phyloP scores from a whole-genome alignment of 371 early-diverging fungal species.

The Saksenaea vasiformis region DNA sequence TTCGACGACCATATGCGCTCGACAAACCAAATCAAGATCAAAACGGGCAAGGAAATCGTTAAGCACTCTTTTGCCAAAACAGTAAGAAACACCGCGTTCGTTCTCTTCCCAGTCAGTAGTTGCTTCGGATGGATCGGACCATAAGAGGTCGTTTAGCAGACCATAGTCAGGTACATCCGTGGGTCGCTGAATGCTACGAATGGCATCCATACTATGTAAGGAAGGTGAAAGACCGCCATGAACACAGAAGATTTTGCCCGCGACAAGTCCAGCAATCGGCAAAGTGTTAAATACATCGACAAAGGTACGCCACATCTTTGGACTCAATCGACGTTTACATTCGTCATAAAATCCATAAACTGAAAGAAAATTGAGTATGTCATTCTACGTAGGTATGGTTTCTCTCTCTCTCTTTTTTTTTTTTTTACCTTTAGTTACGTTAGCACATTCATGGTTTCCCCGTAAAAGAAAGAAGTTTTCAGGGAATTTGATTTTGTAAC shows the following conservation, averaged over 20 bases:
- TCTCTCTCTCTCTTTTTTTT: neutral
- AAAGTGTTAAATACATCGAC: constrained; percentile 97
- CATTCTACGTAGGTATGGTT: neutral
- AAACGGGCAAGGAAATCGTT: constrained; percentile 79
- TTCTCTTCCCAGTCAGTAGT: constrained; percentile 94
- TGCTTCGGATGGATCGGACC: constrained; percentile 85
- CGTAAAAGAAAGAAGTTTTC: constrained; percentile 95
- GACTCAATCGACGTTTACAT: constrained; percentile 92
- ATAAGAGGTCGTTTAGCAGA: constrained; percentile 80
- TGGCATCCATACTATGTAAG: constrained; percentile 88
- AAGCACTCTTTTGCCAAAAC: constrained; percentile 90
- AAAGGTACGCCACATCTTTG: constrained; percentile 96
- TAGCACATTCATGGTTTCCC: constrained; percentile 98
- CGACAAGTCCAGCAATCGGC: constrained; percentile 95
- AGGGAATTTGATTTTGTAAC: constrained; percentile 97
- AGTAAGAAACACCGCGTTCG: constrained; percentile 96
- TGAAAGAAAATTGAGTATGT: constrained; percentile 28
- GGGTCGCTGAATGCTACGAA: constrained; percentile 87
- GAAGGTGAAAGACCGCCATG: constrained; percentile 96
- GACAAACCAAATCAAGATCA: constrained; percentile 91
- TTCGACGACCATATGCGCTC: constrained; percentile 99
- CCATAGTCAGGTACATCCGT: constrained; percentile 98
- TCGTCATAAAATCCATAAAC: constrained; percentile 99
- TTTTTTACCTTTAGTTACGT: constrained; percentile 82
- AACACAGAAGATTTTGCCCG: constrained; percentile 95